A percentile compares a stretch with the other conserved stretches of the same genome.
Conservation (phyloP, 768 basidiomycete species). For the Mycena rosella region DNA sequence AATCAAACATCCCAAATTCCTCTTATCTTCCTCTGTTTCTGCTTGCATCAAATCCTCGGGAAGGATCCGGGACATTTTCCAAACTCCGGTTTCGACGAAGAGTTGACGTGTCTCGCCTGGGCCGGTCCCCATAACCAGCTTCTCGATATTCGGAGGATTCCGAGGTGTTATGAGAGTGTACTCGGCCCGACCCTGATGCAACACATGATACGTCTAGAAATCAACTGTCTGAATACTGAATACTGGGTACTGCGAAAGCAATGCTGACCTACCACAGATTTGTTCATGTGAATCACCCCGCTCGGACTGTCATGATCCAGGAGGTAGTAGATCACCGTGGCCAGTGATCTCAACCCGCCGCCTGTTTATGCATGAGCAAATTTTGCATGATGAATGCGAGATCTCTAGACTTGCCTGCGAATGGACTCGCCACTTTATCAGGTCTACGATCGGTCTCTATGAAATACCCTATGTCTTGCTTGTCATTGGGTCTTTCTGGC, state of each 20-base stretch:
- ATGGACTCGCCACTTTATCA: slow-evolving; percentile 16
- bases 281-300: slow-evolving; percentile 62
- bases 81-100: slow-evolving; percentile 63
- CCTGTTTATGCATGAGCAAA: background rate
- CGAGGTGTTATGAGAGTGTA: slow-evolving; percentile 59
- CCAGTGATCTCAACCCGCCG: slow-evolving; percentile 11
- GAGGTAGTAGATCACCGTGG: slow-evolving; percentile 52
- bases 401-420: slow-evolving; percentile 6
- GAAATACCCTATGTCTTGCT: background rate
- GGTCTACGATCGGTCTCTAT: slow-evolving; percentile 15
- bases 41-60: slow-evolving; percentile 48
- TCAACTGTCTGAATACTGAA: background rate
- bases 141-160: slow-evolving; percentile 50
- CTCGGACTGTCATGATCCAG: slow-evolving; percentile 55
- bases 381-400: background rate
- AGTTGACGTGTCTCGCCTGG: slow-evolving; percentile 62
- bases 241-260: slow-evolving; percentile 3
- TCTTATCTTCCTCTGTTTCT: slow-evolving; percentile 47
- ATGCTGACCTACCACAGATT: slow-evolving; percentile 56
- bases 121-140: slow-evolving; percentile 56
- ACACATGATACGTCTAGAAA: slow-evolving; percentile 62
- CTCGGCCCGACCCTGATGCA: slow-evolving; percentile 63
- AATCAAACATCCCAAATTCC: slow-evolving; percentile 64
- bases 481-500: background rate
- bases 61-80: slow-evolving; percentile 70